Conservation (phyloP, 164 flowering plant genomes). For the Dillenia suffruticosa region DNA sequence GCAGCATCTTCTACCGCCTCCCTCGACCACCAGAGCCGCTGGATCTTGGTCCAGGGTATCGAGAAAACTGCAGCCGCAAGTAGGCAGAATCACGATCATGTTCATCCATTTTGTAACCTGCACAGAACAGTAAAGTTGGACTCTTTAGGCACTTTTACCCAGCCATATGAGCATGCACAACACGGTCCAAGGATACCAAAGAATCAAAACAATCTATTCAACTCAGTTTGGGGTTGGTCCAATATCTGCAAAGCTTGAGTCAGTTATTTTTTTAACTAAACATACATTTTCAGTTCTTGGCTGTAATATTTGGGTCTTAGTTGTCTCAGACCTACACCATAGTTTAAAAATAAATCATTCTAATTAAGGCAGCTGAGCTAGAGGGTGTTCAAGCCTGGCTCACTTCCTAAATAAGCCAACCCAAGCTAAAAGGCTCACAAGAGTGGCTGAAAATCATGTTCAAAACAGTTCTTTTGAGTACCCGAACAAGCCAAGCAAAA, state of each 20-base stretch:
- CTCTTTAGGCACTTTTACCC: too few relatives aligned
- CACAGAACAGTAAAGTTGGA: background rate
- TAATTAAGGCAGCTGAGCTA: too few relatives aligned
- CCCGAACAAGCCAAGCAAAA: too few relatives aligned
- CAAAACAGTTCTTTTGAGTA: too few relatives aligned
- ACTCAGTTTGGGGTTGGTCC: background rate
- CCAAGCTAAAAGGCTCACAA: too few relatives aligned
- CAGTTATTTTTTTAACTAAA: background rate
- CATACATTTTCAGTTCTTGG: background rate
- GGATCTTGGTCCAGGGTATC: conserved; percentile 59
- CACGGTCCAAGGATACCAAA: conserved; percentile 1
- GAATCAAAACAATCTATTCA: background rate
- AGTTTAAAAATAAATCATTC: too few relatives aligned
- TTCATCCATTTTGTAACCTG: conserved; percentile 71
- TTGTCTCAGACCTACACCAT: too few relatives aligned
- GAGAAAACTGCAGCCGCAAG: conserved; percentile 67
- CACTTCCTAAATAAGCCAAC: too few relatives aligned
- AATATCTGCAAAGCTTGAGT: background rate
- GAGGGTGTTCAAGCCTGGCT: too few relatives aligned
- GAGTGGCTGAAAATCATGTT: too few relatives aligned
- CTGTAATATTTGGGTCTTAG: too few relatives aligned
- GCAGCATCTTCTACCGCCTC: conserved; percentile 22
- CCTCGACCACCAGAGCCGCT: conserved; percentile 36
- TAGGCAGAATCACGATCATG: conserved; percentile 44
- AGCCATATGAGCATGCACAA: background rate